Evolutionary conservation across 176 grass and related monocot genomes (phyloP), one percentile per base, ranked within the genome.

Genomic region (Thalia dealbata): DNA sequence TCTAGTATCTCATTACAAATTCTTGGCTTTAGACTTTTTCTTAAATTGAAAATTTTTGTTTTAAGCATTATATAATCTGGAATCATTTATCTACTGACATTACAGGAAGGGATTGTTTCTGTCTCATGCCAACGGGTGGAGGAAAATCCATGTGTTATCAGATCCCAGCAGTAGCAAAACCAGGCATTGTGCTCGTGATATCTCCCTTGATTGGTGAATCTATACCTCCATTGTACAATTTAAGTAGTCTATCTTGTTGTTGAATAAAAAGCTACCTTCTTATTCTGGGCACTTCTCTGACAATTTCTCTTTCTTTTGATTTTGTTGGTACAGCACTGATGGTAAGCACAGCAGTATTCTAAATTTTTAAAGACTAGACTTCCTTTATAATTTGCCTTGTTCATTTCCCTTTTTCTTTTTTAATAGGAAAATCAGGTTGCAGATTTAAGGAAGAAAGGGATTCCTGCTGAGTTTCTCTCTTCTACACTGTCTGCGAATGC

Each of bases 131-230:
- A 75, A 96, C 93, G 82, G 93, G 93, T 71, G 93, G 93, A 48
- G 93, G 93, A 62, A 96, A 96, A 75, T 96, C 93, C 24, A 92
- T 92, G 89, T 96, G 89, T 50, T 92, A 90, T 76, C 93, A 96
- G 76, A 88, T 96, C 75, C 93, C 93, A 26, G 84, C 93, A 70
- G 79, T 96, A 71, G 93, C 88, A 71, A 96, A 92, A 72, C 14
- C 78, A 14, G 93, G 93, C 68, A 74, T 96, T 82, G 93, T 92
- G 78, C 89, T 96, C 79, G 93, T 96, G 69, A 84, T 96, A 79
- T 96, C 89, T 78, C 93, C 93, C 50, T 84, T 96, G 75, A 96
- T 96, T 90, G 93, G 93, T 96, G 72, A 86, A 68, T 81, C 56
- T 73, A 44, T 61, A 41, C 3, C 0, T 70, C 25, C 41, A 25